Percentiles rank a stretch among this genome's conserved stretches.
Conservation (phyloP, 2,329 filamentous ascomycete genomes). For the Dendrostoma leiphaemia region DNA sequence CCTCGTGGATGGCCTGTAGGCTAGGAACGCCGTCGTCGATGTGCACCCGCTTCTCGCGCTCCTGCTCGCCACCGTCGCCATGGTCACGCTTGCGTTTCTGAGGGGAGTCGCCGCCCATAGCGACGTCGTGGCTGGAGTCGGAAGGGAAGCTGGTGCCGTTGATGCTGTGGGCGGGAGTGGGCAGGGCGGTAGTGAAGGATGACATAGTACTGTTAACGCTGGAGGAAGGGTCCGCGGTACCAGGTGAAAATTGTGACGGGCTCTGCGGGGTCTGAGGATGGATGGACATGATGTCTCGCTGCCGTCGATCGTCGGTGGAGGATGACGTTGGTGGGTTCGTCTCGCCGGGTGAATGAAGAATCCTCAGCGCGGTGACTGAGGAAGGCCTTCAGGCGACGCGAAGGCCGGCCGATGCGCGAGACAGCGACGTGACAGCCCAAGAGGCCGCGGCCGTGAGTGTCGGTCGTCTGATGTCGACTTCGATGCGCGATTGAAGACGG, state of each 20-base stretch:
- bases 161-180: slow-evolving; percentile 62
- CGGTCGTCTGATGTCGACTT: neutral
- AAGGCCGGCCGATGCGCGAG: neutral
- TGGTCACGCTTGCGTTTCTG: slow-evolving; percentile 61
- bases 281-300: slow-evolving; percentile 56
- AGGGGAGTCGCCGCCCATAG: slow-evolving; percentile 50
- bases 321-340: slow-evolving; percentile 1
- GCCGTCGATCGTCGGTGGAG: slow-evolving; percentile 6
- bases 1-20: slow-evolving; percentile 63
- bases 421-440: slow-evolving; percentile 9
- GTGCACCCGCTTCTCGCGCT: slow-evolving; percentile 59
- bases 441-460: neutral
- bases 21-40: slow-evolving; percentile 59
- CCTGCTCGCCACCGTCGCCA: slow-evolving; percentile 50
- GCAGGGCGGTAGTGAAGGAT: slow-evolving; percentile 51
- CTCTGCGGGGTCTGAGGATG: slow-evolving; percentile 68
- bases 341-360: slow-evolving; percentile 1
- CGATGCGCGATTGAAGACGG: slow-evolving; percentile 3
- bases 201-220: slow-evolving; percentile 53
- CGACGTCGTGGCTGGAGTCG: slow-evolving; percentile 40
- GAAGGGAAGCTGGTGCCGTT: slow-evolving; percentile 51
- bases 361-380: neutral
- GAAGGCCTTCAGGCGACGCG: slow-evolving; percentile 4
- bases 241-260: slow-evolving; percentile 60
- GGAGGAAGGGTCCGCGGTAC: slow-evolving; percentile 48